Evolutionary conservation across 352 stramenopile genomes (phyloP).

Genomic region (Globisporangium lucens): DNA sequence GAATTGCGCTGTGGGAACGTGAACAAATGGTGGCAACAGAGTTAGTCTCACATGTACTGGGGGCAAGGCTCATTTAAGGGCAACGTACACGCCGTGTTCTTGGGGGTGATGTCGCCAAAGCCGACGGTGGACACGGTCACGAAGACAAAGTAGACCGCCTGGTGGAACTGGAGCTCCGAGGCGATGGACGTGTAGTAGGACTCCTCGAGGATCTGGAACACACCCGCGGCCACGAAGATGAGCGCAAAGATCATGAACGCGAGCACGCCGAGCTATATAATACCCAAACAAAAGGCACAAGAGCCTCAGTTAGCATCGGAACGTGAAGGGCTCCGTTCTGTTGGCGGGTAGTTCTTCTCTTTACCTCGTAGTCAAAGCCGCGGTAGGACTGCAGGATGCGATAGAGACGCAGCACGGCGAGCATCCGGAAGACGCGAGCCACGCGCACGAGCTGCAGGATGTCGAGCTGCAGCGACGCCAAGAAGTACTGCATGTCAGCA

Average conservation of each 20-base stretch:
- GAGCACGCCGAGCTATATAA: constrained; percentile 36
- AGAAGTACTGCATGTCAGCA: constrained; percentile 23
- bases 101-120: constrained; percentile 56
- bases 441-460: constrained; percentile 48
- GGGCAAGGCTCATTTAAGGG: not conserved
- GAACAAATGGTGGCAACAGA: not conserved
- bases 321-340: not conserved
- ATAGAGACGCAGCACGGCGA: constrained; percentile 55
- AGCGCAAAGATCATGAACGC: constrained; percentile 53
- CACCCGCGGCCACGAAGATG: constrained; percentile 52
- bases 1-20: constrained; percentile 30
- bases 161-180: constrained; percentile 45
- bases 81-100: constrained; percentile 36
- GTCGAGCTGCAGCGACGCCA: constrained; percentile 32
- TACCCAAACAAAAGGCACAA: not conserved
- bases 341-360: not conserved
- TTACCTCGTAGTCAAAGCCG: constrained; percentile 56
- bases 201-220: constrained; percentile 59
- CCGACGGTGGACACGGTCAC: constrained; percentile 63
- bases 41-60: not conserved
- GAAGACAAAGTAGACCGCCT: constrained; percentile 69
- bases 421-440: constrained; percentile 53
- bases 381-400: constrained; percentile 49
- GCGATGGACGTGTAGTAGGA: constrained; percentile 41
- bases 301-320: not conserved